Base-by-base conservation (phyloP, 768 basidiomycete genomes). In the Leccinum rimulosum region DNA sequence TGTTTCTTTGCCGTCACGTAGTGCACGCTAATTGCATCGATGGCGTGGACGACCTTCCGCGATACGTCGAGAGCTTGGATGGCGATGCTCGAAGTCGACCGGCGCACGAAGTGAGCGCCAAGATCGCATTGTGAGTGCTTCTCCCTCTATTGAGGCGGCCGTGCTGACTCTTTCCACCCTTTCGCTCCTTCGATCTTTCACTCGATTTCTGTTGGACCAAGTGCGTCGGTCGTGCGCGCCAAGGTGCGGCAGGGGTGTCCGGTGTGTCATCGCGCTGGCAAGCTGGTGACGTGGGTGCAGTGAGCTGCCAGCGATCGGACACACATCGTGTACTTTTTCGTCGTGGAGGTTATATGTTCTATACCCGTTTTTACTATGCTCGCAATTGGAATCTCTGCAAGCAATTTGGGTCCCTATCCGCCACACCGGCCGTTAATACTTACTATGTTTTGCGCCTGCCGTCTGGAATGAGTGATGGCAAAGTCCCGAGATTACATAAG, bases 1-100 rank as follows among this genome's bases (percentile, higher is more conserved):
- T 94, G 30, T 97, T 92, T 73, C 77, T 97, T 10, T 97, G 95
- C 71, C 87, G 91, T 35, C 95, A 97, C 68, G 82, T 89, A 50
- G 89, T 94, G 0, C 95, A 97, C 67, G 88, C 88, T 0, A 75
- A 79, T 8, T 96, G 95, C 64, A 83, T 88, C 1, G 83, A 79
- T n/a, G 84, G 86, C 10, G 80, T 79, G 6, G 84, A 86, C 38
- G 75, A 83, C 3, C 76, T 94, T 8, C 86, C 89, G 0, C 74
- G 77, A 22, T 82, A 84, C 57, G 79, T 81, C 8, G 89, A 91
- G 57, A 78, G 79, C 28, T 22, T 82, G 15, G 79, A 78, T 15
- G 71, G 82, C 17, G 77, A 79, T 12, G 68, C 74, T 15, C 75
- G 38, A 40, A 2, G 74, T 30, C 73, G 52, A 55, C 71, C 57